These are phyloP conservation scores for Apiospora saccharicola DNA, from an alignment of 2,329 filamentous ascomycete genomes.

Conservation along the genomic window DNA sequence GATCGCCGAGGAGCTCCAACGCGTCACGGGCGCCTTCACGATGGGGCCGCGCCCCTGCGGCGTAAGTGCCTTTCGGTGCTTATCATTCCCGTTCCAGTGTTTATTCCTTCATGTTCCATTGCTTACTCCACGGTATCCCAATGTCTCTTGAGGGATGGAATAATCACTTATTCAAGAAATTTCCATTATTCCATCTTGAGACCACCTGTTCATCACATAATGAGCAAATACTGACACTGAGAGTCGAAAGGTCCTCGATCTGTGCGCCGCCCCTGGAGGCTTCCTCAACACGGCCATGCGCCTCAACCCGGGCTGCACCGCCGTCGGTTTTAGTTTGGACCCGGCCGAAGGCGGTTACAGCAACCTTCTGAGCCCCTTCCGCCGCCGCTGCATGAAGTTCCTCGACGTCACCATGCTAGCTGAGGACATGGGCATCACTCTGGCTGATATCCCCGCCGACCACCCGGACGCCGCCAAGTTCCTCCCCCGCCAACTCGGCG, in stretches of 20 bases:
- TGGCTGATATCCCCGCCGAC: slow-evolving; percentile 39
- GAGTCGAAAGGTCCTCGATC: slow-evolving; percentile 51
- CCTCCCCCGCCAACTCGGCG: slow-evolving; percentile 34
- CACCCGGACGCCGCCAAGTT: slow-evolving; percentile 44
- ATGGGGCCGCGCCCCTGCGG: slow-evolving; percentile 26
- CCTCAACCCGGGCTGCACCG: slow-evolving; percentile 43
- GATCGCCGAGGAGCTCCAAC: slow-evolving; percentile 52
- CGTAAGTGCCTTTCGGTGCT: slow-evolving; percentile 22
- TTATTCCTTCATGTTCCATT: no score
- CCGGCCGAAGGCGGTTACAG: slow-evolving; percentile 48
- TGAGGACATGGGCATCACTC: slow-evolving; percentile 45
- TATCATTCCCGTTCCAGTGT: no score
- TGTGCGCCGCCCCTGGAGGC: slow-evolving; percentile 64
- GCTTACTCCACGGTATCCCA: no score
- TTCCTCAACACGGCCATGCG: slow-evolving; percentile 51
- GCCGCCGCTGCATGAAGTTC: slow-evolving; percentile 34
- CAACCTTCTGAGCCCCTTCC: slow-evolving; percentile 38
- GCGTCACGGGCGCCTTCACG: slow-evolving; percentile 41
- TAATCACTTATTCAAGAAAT: no score
- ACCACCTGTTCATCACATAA: no score
- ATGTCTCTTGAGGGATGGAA: no score
- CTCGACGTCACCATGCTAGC: slow-evolving; percentile 61
- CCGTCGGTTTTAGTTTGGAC: slow-evolving; percentile 52
- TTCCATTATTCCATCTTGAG: no score
- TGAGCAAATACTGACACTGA: no score